Conservation (phyloP, 257 asterid species). For the Rhazya stricta region DNA sequence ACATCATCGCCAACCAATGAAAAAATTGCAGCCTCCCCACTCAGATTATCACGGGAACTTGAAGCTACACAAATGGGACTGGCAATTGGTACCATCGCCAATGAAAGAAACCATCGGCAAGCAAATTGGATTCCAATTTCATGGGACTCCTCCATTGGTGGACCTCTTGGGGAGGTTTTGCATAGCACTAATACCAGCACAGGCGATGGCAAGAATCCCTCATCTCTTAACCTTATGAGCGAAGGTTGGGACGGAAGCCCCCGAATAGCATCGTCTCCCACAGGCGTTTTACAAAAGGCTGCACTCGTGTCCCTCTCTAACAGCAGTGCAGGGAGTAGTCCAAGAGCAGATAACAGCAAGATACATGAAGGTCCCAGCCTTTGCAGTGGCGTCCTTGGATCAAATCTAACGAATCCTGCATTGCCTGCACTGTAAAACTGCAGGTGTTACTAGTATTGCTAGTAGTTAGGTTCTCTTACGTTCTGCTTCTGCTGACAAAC, state of each 20-base stretch:
- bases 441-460: background rate
- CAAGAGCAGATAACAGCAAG: constrained; percentile 46
- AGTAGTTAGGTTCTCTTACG: constrained; percentile 1
- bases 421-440: constrained; percentile 38
- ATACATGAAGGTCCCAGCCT: constrained; percentile 39
- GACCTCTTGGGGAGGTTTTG: constrained; percentile 90
- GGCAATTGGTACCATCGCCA: constrained; percentile 36
- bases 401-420: constrained; percentile 43
- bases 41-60: constrained; percentile 33
- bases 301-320: constrained; percentile 62
- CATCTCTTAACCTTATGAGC: constrained; percentile 50
- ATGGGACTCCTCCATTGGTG: constrained; percentile 77
- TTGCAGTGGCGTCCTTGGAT: constrained; percentile 33
- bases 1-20: constrained; percentile 46
- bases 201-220: constrained; percentile 27
- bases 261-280: constrained; percentile 58
- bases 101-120: constrained; percentile 30
- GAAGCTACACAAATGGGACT: constrained; percentile 59
- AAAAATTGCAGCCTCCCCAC: constrained; percentile 35
- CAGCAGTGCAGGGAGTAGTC: constrained; percentile 84
- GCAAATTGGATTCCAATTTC: constrained; percentile 59
- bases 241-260: constrained; percentile 65
- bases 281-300: constrained; percentile 81
- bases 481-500: constrained; percentile 7
- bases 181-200: constrained; percentile 38